A percentile compares a stretch with the other conserved stretches of the same genome.
These are phyloP conservation scores for Raddia distichophylla DNA, from an alignment of 176 grass and related monocot species.

Conservation along the genomic window DNA sequence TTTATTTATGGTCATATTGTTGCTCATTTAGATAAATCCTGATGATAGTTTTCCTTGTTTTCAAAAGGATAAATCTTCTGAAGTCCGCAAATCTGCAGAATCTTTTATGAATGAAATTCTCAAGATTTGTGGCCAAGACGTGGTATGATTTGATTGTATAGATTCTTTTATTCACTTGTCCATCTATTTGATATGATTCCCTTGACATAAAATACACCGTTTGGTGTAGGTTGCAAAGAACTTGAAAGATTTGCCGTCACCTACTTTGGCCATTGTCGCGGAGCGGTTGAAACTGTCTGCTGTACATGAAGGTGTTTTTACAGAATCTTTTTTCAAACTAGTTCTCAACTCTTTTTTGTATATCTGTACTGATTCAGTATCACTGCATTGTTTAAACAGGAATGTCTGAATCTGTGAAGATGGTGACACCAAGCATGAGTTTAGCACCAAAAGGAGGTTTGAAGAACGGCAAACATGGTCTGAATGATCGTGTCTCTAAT, in stretches of 20 bases:
- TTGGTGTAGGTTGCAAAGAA: constrained; percentile 68
- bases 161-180: neutral
- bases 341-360: constrained; percentile 16
- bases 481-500: constrained; percentile 69
- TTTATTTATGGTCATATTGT: constrained; percentile 10
- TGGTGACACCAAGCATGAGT: constrained; percentile 61
- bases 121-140: constrained; percentile 84
- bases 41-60: constrained; percentile 38
- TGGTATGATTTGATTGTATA: constrained; percentile 52
- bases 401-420: constrained; percentile 70
- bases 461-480: constrained; percentile 72
- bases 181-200: constrained; percentile 1
- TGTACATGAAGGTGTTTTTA: constrained; percentile 71
- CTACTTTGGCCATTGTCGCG: constrained; percentile 78
- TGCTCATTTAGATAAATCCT: constrained; percentile 29
- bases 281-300: constrained; percentile 78
- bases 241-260: constrained; percentile 90
- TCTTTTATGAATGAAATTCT: constrained; percentile 86
- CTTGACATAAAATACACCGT: neutral
- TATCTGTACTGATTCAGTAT: constrained; percentile 39
- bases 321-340: constrained; percentile 21
- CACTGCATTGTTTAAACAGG: constrained; percentile 48
- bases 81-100: constrained; percentile 96
- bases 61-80: constrained; percentile 94
- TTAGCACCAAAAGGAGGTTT: constrained; percentile 67